Percentiles rank a stretch among this genome's conserved stretches.
Evolutionary conservation across 2,329 filamentous ascomycete genomes (phyloP).

Genomic region (Hymenoscyphus infarciens): DNA sequence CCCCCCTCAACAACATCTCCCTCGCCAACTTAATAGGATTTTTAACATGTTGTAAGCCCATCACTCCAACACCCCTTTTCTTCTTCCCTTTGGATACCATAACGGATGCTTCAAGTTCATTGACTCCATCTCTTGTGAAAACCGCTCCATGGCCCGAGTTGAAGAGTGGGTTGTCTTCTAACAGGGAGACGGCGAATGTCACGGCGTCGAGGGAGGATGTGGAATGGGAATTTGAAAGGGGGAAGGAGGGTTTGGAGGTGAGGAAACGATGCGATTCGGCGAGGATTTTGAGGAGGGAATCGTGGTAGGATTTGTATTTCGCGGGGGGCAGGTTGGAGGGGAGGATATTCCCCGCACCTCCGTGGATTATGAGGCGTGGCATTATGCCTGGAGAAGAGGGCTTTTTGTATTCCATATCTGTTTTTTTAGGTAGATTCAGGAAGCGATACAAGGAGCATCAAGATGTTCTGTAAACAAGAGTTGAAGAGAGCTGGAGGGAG

Average conservation of each 20-base stretch:
- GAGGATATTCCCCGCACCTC: slow-evolving; percentile 68
- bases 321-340: slow-evolving; percentile 55
- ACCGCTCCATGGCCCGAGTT: slow-evolving; percentile 83
- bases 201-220: slow-evolving; percentile 59
- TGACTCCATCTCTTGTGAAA: slow-evolving; percentile 77
- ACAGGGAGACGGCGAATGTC: slow-evolving; percentile 67
- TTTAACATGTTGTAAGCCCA: slow-evolving; percentile 68
- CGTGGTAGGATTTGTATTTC: slow-evolving; percentile 55
- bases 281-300: slow-evolving; percentile 60
- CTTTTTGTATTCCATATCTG: slow-evolving; percentile 24
- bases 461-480: background rate
- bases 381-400: slow-evolving; percentile 16
- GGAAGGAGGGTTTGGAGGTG: slow-evolving; percentile 57
- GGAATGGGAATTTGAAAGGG: slow-evolving; percentile 26
- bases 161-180: slow-evolving; percentile 80
- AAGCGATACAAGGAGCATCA: background rate
- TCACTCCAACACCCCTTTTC: slow-evolving; percentile 76
- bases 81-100: slow-evolving; percentile 73
- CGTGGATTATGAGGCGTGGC: slow-evolving; percentile 42
- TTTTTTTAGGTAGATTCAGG: background rate
- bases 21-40: slow-evolving; percentile 75
- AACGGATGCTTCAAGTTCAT: slow-evolving; percentile 81
- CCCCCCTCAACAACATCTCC: slow-evolving; percentile 65
- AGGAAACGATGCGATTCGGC: slow-evolving; percentile 42
- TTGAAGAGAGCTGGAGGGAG: background rate